phyloP scores from a whole-genome alignment of 768 basidiomycete species.

The Tylopilus sp. region DNA sequence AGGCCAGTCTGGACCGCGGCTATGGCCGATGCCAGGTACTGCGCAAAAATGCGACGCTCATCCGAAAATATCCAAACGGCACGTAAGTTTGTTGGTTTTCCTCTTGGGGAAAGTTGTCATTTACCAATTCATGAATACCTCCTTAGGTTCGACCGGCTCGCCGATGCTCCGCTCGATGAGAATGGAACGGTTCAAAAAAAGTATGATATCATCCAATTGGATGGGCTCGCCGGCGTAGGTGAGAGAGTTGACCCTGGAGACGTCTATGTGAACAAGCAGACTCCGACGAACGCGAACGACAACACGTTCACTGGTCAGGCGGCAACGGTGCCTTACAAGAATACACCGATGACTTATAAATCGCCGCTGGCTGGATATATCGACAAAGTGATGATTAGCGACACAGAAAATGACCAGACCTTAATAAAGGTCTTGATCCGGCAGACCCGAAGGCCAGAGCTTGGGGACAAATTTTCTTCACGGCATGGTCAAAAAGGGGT shows the following conservation, averaged over 20 bases:
- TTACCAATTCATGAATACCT: slow-evolving; percentile 4
- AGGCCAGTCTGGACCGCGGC: slow-evolving; percentile 95
- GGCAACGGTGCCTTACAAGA: slow-evolving; percentile 83
- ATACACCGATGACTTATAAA: slow-evolving; percentile 90
- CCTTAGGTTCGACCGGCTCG: slow-evolving; percentile 83
- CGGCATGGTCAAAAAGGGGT: slow-evolving; percentile 99
- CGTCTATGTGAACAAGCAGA: slow-evolving; percentile 96
- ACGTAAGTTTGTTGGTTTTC: slow-evolving; percentile 59
- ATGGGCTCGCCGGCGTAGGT: slow-evolving; percentile 93
- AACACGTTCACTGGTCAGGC: slow-evolving; percentile 84
- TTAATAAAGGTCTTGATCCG: slow-evolving; percentile 96
- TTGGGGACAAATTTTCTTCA: slow-evolving; percentile 98
- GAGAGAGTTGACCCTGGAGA: slow-evolving; percentile 91
- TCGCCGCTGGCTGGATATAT: slow-evolving; percentile 90
- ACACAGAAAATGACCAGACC: slow-evolving; percentile 94
- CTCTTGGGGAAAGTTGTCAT: slow-evolving; percentile 5
- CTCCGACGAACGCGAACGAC: slow-evolving; percentile 91
- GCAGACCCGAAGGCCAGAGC: slow-evolving; percentile 92
- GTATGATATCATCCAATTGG: slow-evolving; percentile 87
- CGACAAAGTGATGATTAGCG: slow-evolving; percentile 97
- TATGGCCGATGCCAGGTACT: slow-evolving; percentile 98
- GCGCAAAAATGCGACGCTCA: slow-evolving; percentile 90
- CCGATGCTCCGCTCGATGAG: slow-evolving; percentile 86
- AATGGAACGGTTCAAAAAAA: slow-evolving; percentile 76
- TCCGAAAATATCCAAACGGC: slow-evolving; percentile 96